Conservation (phyloP, 2,329 filamentous ascomycete genomes). For the Aureobasidium sp. region DNA sequence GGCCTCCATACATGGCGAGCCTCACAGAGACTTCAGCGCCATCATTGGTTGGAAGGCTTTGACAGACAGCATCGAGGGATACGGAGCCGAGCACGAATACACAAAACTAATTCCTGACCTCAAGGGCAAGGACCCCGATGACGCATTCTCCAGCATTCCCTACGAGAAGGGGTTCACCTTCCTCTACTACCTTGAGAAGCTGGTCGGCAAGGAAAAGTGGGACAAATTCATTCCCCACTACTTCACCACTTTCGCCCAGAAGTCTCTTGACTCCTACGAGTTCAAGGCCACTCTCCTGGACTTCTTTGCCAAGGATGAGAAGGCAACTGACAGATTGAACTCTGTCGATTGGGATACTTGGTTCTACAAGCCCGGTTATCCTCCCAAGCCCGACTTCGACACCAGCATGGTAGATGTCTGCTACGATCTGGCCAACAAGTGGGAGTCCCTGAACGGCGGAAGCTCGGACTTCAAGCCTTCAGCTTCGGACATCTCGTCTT, state of each 20-base stretch:
- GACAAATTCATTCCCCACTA: constrained; percentile 95
- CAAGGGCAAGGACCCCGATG: constrained; percentile 86
- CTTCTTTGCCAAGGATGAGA: constrained; percentile 67
- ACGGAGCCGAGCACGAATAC: constrained; percentile 79
- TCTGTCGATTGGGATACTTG: constrained; percentile 78
- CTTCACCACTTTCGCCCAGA: constrained; percentile 74
- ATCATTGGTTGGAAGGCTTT: constrained; percentile 94
- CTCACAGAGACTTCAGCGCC: constrained; percentile 85
- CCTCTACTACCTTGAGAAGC: constrained; percentile 78
- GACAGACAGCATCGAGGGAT: constrained; percentile 68
- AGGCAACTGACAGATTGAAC: constrained; percentile 53
- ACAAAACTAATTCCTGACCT: constrained; percentile 85
- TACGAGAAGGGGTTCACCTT: constrained; percentile 98
- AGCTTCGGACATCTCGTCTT: constrained; percentile 59
- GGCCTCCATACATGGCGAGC: constrained; percentile 68
- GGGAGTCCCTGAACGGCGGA: constrained; percentile 49
- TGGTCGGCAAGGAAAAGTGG: constrained; percentile 79
- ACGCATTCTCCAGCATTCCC: constrained; percentile 84
- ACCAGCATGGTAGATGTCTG: constrained; percentile 79
- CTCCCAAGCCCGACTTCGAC: constrained; percentile 85
- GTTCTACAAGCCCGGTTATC: constrained; percentile 82
- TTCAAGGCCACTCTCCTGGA: constrained; percentile 83
- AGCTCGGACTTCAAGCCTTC: constrained; percentile 48
- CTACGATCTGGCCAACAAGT: constrained; percentile 73
- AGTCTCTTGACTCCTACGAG: constrained; percentile 86